Percentiles rank a stretch among this genome's conserved stretches.
phyloP scores from a whole-genome alignment of 129 eudicot genomes.

The Daucus carota region DH1_v3.0 NC_030385.2:3862001-3862500 shows the following conservation, averaged over 20 bases:
- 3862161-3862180: constrained; percentile 31
- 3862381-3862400: neutral
- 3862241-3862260: neutral
- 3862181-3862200: neutral
- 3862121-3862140: constrained; percentile 84
- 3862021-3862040: neutral
- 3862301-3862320: constrained; percentile 83
- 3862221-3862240: neutral
- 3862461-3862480: constrained; percentile 84
- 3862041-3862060: neutral
- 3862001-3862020: neutral
- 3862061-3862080: constrained; percentile 50
- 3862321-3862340: constrained; percentile 58
- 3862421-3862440: constrained; percentile 71
- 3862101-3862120: constrained; percentile 61
- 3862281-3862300: constrained; percentile 80
- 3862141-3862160: constrained; percentile 92
- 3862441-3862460: constrained; percentile 75
- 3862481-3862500: constrained; percentile 88
- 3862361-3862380: neutral
- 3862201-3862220: neutral
- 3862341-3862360: neutral
- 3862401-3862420: constrained; percentile 36
- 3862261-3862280: constrained; percentile 77
- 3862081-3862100: constrained; percentile 84